Base-by-base conservation (phyloP, 2,329 filamentous ascomycete genomes). In the Cladosporium cucumerinum region DNA sequence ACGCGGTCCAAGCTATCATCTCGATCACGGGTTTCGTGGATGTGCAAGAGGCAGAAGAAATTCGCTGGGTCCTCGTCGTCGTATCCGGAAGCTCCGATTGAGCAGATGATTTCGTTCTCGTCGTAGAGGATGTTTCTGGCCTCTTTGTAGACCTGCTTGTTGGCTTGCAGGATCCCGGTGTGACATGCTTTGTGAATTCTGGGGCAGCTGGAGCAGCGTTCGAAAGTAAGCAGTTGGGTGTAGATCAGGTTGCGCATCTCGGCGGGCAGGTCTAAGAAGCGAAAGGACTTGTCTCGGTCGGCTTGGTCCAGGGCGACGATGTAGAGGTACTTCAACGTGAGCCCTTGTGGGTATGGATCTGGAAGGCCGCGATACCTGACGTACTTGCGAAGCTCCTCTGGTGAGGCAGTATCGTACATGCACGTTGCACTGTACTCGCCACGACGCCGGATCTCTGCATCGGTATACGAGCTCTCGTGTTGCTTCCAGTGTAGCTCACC, bases 191-290 rank as follows among this genome's bases (percentile, higher is more conserved):
- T 5, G 49, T 52, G 49, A 11, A 30, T 7, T 2, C 16, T 11
- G 18, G 49, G 25, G 5, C 49, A 52, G 1, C 11, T n/a, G 6
- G 3, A 5, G n/a, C 52, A 43, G 30, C n/a, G 2, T 2, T 18
- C n/a, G 30, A 68, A 68, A 5, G 26, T 57, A 2, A 72, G 63
- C 1, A 72, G 64, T 6, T 68, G 57, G 0, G 54, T 64, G 60
- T 71, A 72, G 60, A 73, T 65, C 16, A 26, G 34, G 57, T 64
- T 68, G 14, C 72, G 60, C 57, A 74, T 32, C 59, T 73, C 72
- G 1, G 68, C 51, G 11, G 69, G 68, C 6, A 74, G 66, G 21
- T 69, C 67, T 14, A 73, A 61, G 49, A 74, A 70, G 7, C 65
- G 66, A 30, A 71, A 72, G 1, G n/a, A 48, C 6, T 14, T 28